phyloP scores from a whole-genome alignment of 768 basidiomycete species.

The Lyophyllum atratum region DNA sequence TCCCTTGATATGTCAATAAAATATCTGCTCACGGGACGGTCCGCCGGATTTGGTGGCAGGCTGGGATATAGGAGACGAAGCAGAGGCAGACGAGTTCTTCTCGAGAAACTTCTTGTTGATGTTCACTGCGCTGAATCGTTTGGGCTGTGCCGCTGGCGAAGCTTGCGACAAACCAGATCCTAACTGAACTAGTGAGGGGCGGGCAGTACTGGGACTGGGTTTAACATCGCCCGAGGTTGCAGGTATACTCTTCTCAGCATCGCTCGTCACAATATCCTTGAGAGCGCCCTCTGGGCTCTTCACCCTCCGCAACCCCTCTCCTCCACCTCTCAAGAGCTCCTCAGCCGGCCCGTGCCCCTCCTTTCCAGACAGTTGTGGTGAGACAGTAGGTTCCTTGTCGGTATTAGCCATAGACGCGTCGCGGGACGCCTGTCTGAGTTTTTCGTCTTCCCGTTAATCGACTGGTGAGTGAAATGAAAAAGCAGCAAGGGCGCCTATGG shows the following conservation, averaged over 20 bases:
- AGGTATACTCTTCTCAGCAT: conserved; percentile 21
- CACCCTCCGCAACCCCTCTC: conserved; percentile 20
- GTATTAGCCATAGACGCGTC: conserved; percentile 84
- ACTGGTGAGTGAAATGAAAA: conserved; percentile 17
- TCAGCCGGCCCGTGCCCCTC: conserved; percentile 35
- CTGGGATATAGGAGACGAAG: conserved; percentile 44
- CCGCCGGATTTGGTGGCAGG: conserved; percentile 51
- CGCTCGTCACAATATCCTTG: conserved; percentile 7
- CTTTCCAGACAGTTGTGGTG: conserved; percentile 43
- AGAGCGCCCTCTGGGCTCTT: conserved; percentile 8
- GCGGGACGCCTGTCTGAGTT: conserved; percentile 54
- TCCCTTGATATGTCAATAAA: conserved; percentile 1
- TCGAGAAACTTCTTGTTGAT: conserved; percentile 97
- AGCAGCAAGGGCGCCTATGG: not conserved
- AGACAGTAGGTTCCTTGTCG: conserved; percentile 48
- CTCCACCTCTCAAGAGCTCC: conserved; percentile 25
- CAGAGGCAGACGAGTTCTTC: conserved; percentile 72
- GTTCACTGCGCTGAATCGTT: conserved; percentile 87
- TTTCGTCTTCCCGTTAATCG: conserved; percentile 31
- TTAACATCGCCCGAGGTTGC: conserved; percentile 23
- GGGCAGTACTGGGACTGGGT: conserved; percentile 29
- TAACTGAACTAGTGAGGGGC: conserved; percentile 49
- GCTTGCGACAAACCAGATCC: conserved; percentile 37
- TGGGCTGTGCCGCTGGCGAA: conserved; percentile 51
- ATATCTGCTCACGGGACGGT: conserved; percentile 48